Evolutionary conservation across 2,329 filamentous ascomycete species (phyloP).

Genomic region (Dothistroma septosporum): DNA sequence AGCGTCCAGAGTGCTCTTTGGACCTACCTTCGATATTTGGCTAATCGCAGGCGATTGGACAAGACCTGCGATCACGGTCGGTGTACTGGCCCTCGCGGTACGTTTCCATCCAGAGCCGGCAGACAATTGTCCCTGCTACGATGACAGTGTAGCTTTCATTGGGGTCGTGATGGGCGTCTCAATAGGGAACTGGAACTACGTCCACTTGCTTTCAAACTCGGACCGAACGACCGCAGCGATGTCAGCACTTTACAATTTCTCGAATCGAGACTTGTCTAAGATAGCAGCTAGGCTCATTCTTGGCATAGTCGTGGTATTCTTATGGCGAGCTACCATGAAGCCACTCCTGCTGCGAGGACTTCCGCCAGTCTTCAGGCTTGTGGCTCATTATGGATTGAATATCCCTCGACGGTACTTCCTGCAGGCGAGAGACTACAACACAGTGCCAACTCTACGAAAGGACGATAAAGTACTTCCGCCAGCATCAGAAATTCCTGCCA

Average conservation of each 20-base stretch:
- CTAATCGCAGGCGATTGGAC: constrained; percentile 62
- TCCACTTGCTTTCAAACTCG: constrained; percentile 5
- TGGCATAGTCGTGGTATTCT: constrained; percentile 78
- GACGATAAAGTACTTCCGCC: constrained; percentile 87
- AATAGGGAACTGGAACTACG: constrained; percentile 76
- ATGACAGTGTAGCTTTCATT: constrained; percentile 90
- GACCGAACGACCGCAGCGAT: constrained; percentile 6
- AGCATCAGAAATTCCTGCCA: constrained; percentile 78
- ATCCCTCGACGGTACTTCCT: constrained; percentile 88
- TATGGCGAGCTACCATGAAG: constrained; percentile 88
- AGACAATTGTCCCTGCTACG: constrained; percentile 94
- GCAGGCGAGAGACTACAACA: constrained; percentile 80
- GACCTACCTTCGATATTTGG: constrained; percentile 63
- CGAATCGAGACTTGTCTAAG: constrained; percentile 61
- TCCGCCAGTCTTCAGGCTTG: constrained; percentile 80
- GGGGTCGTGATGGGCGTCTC: constrained; percentile 84
- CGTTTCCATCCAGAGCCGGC: constrained; percentile 86
- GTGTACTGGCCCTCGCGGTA: constrained; percentile 62
- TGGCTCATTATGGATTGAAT: constrained; percentile 73
- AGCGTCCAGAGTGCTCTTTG: constrained; percentile 52
- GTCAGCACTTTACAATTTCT: constrained; percentile 25
- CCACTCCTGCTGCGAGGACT: constrained; percentile 70
- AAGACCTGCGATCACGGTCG: constrained; percentile 60
- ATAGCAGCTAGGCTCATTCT: constrained; percentile 66
- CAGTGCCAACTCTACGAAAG: constrained; percentile 67